Evolutionary conservation across 2,329 filamentous ascomycete species (phyloP).

Genomic region (Apiospora saccharicola): DNA sequence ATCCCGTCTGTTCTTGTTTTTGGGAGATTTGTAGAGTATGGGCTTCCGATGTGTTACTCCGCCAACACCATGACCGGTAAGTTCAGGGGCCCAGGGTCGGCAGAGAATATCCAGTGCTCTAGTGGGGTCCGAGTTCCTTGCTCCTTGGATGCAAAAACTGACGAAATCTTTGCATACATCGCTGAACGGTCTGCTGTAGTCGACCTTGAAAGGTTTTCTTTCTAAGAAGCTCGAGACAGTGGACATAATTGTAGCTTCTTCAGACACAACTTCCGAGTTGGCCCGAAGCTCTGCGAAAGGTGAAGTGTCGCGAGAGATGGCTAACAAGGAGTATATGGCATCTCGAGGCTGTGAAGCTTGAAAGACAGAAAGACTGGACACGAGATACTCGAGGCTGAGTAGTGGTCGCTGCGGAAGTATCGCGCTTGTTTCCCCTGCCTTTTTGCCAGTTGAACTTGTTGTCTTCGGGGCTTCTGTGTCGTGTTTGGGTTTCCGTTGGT

Average conservation of each 20-base stretch:
- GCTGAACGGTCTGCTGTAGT: slow-evolving; percentile 41
- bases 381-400: background rate
- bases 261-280: background rate
- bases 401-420: background rate
- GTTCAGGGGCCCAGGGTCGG: background rate
- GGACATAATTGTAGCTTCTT: slow-evolving; percentile 17
- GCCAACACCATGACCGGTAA: too few relatives aligned
- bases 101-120: background rate
- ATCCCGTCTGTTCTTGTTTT: too few relatives aligned
- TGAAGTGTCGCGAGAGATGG: slow-evolving; percentile 44
- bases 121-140: slow-evolving; percentile 32
- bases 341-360: slow-evolving; percentile 38
- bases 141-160: slow-evolving; percentile 39
- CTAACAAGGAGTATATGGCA: slow-evolving; percentile 43
- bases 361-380: background rate
- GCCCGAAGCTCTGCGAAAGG: slow-evolving; percentile 28
- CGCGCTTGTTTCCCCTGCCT: too few relatives aligned
- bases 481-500: background rate
- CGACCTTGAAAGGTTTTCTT: slow-evolving; percentile 40
- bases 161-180: slow-evolving; percentile 47
- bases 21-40: too few relatives aligned
- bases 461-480: background rate
- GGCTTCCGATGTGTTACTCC: too few relatives aligned
- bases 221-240: slow-evolving; percentile 29
- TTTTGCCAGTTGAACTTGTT: background rate